Base-by-base conservation (phyloP, 1,284 basidiomycete species). In the Trametes hirsuta region DNA sequence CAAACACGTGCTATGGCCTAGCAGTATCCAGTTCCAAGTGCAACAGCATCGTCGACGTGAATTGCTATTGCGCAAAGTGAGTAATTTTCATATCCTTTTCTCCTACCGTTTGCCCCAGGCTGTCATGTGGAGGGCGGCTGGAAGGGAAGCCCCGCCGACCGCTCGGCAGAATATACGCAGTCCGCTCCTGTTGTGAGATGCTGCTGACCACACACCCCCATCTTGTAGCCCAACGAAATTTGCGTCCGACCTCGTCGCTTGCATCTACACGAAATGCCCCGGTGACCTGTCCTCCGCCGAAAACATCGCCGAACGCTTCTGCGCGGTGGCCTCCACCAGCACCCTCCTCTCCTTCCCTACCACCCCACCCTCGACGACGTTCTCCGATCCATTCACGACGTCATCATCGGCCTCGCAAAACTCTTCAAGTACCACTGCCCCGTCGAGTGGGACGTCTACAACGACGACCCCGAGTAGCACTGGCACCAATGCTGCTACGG, bases 21-120 rank as follows among this genome's bases (percentile, higher is more conserved):
- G 66, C 71, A 1, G 67, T 72, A 8, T 63, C 66, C 2, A 45
- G 65, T 21, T 62, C 65, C n/a, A 68, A 66, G 8, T 74, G 73
- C 59, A 55, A 59, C 48, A 72, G 69, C 53, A 21, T 71, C n/a
- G 65, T 67, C 6, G 71, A 73, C 30, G 68, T 72, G 11, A 64
- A 71, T 45, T 74, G 73, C 55, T 74, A 68, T 58, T 74, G 73
- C 55, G 50, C 52, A 40, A 71, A 70, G 70, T 71, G 58, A 60
- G 70, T 68, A 8, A 18, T n/a, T 21, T 36, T 11, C 22, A 5
- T 49, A 2, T 24, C 21, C 12, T 40, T 9, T 10, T 25, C 12
- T 18, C 39, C 3, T 21, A 10, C 34, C 36, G 24, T 25, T 1
- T 30, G 39, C 39, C 21, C 6, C 46, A 39, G 42, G 39, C 22